Base-by-base conservation (phyloP, 768 basidiomycete genomes). In the Tylopilus felleus region DNA sequence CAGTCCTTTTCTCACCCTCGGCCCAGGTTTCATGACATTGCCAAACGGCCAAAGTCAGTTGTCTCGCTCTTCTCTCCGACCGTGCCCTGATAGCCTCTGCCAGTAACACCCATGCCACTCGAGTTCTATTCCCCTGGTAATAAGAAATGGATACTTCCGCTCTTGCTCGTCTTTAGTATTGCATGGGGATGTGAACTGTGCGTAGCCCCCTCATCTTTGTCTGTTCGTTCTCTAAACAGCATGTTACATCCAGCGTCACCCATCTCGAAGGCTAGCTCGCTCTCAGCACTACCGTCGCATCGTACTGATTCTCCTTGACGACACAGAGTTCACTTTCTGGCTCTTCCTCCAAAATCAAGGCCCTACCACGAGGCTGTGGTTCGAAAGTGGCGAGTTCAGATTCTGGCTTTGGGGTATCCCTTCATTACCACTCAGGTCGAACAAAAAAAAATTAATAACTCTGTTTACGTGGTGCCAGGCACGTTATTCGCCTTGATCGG, bases 181-280 rank as follows among this genome's bases (percentile, higher is more conserved):
- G 88, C 77, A 6, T 93, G 90, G 90, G 79, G 81, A 9, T 77
- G 91, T 40, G 90, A 93, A 70, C 69, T 89, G 90, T 92, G 46
- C n/a, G n/a, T n/a, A 35, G 61, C 50, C 53, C 36, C 53, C 23
- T 27, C 42, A 16, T 51, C 13, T 28, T 41, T 28, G 16, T 47
- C 41, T 43, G 52, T 44, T 41, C 31, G 33, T 35, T 42, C 31
- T 49, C 49, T 53, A 44, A 59, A 23, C 38, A 8, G 28, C 3
- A 27, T 14, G 33, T 5, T 36, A 33, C 28, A 10, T 42, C 10
- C 56, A 90, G 88, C 14, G 77, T 88, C 35, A 90, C 90, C 2
- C 90, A 92, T 70, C 78, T 92, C 27, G 90, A 93, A 83, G 88
- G 88, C 83, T 60, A 50, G 61, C 48, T 21, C 27, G 16, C 47